A percentile compares a stretch with the other conserved stretches of the same genome.
These are phyloP conservation scores for Auricularia cornea DNA, from an alignment of 768 basidiomycete species.

Conservation along the genomic window DNA sequence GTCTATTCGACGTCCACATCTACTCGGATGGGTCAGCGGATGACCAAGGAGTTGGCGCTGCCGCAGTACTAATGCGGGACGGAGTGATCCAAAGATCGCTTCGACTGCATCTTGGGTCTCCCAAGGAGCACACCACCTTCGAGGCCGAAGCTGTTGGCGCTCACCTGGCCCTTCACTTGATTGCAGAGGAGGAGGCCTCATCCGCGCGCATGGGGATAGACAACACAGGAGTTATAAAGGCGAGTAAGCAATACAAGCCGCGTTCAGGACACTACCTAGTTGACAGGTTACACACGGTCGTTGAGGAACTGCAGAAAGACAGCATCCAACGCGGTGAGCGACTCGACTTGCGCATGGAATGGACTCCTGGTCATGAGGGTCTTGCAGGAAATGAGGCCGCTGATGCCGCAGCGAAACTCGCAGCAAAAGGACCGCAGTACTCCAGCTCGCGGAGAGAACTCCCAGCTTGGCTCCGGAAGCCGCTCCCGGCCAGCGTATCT, in stretches of 20 bases:
- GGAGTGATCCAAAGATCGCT: constrained; percentile 5
- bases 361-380: background rate
- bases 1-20: background rate
- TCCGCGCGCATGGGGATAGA: constrained; percentile 10
- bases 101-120: constrained; percentile 15
- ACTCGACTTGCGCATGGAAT: background rate
- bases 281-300: background rate
- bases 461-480: background rate
- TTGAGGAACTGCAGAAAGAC: background rate
- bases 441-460: background rate
- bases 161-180: constrained; percentile 18
- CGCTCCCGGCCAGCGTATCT: background rate
- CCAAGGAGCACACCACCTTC: constrained; percentile 19
- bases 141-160: constrained; percentile 25
- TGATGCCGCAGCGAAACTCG: background rate
- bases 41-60: constrained; percentile 21
- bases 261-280: background rate
- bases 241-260: background rate
- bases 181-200: constrained; percentile 7
- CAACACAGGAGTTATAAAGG: constrained; percentile 6
- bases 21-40: constrained; percentile 25
- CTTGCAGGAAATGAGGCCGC: background rate
- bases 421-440: background rate
- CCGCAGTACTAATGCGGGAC: constrained; percentile 16
- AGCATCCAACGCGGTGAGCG: background rate